Conservation (phyloP, 768 basidiomycete genomes). For the Tremella mesenterica region DNA sequence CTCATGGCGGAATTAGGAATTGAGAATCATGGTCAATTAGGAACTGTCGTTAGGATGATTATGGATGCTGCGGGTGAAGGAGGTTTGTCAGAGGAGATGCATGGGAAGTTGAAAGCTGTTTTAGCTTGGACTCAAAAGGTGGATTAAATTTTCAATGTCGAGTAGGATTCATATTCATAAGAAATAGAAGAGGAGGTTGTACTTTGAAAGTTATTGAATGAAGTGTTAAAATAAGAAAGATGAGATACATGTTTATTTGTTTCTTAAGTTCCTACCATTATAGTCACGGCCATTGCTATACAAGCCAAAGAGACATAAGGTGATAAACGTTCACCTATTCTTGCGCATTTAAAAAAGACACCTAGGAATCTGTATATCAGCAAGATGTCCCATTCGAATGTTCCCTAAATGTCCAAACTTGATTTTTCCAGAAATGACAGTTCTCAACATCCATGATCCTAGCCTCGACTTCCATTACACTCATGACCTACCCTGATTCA, state of each 20-base stretch:
- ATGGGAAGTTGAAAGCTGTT: background rate
- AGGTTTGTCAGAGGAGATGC: background rate
- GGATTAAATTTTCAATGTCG: no score
- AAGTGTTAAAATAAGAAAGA: no score
- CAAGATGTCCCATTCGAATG: no score
- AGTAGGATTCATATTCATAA: background rate
- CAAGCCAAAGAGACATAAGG: slow-evolving; percentile 94
- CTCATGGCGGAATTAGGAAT: background rate
- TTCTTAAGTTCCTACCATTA: slow-evolving; percentile 43
- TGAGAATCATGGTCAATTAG: background rate
- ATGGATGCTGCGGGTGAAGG: background rate
- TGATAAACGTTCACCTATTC: slow-evolving; percentile 92
- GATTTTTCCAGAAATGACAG: no score
- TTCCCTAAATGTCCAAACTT: no score
- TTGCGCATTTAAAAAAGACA: slow-evolving; percentile 86
- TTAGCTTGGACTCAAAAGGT: background rate
- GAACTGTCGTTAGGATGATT: background rate
- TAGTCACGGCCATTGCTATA: slow-evolving; percentile 77
- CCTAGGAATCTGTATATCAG: slow-evolving; percentile 63
- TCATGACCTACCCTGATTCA: background rate
- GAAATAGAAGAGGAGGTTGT: background rate
- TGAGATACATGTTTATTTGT: no score
- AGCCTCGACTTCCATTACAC: background rate
- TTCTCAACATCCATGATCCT: background rate
- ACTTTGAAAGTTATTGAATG: background rate